A percentile compares a stretch with the other conserved stretches of the same genome.
phyloP scores from a whole-genome alignment of 2,329 filamentous ascomycete species.

The Polychaeton citri region DNA sequence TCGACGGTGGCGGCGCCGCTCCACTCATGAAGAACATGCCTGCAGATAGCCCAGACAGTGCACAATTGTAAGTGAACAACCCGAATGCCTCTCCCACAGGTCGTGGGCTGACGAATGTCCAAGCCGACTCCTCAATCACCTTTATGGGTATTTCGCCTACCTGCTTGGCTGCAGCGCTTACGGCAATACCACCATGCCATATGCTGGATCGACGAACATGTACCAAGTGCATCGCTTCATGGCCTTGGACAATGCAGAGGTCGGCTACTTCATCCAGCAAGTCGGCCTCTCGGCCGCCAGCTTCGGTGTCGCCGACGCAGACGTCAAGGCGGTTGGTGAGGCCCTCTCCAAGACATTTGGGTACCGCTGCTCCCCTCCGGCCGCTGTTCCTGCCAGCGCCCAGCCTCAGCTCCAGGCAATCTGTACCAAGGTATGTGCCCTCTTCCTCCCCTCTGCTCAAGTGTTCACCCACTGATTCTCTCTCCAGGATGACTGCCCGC shows the following conservation, averaged over 20 bases:
- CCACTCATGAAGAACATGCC: conserved; percentile 44
- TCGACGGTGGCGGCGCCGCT: conserved; percentile 45
- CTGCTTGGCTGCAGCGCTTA: conserved; percentile 43
- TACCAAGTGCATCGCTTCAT: conserved; percentile 46
- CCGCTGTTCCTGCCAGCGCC: conserved; percentile 32
- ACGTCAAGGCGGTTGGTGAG: conserved; percentile 36
- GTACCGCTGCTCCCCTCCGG: conserved; percentile 36
- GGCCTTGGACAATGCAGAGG: conserved; percentile 37
- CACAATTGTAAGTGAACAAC: conserved; percentile 40
- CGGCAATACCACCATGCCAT: conserved; percentile 37
- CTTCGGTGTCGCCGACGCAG: conserved; percentile 44
- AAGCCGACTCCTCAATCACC: conserved; percentile 45
- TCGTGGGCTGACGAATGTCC: conserved; percentile 1
- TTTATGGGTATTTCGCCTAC: conserved; percentile 49
- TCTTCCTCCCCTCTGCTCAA: too few relatives aligned
- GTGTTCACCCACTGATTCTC: neutral
- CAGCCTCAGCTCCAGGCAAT: conserved; percentile 40
- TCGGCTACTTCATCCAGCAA: conserved; percentile 48
- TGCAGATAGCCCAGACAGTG: conserved; percentile 35
- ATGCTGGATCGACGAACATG: conserved; percentile 34
- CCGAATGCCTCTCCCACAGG: neutral
- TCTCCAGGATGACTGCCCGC: conserved; percentile 29
- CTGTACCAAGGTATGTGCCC: conserved; percentile 31
- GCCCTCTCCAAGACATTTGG: conserved; percentile 40
- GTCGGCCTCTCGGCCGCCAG: conserved; percentile 43